Evolutionary conservation across 2,329 filamentous ascomycete genomes (phyloP), one percentile per base, ranked within the genome.

Genomic region (Atkinsonella hypoxylon): DNA sequence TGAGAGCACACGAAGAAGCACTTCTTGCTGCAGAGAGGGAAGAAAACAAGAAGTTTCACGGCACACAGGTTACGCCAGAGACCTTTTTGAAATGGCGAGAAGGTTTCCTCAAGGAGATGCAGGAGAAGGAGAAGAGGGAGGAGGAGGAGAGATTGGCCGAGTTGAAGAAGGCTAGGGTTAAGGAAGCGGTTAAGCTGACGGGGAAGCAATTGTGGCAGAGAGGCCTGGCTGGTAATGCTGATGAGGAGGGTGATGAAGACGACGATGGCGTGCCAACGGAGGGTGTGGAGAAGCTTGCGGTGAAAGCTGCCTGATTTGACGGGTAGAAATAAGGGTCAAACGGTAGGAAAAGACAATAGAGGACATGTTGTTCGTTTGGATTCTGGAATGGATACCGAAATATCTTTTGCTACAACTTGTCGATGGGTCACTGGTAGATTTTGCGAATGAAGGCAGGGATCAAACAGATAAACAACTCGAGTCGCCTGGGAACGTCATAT

Each of bases 21-120:
- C 51, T 70, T 13, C 65, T 75, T 7, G 79, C 73, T 11, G 79
- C 78, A 1, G 93, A 98, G 70, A 82, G 86, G 55, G 89, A 93
- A 66, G 93, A 98, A 73, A 98, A 98, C 66, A 82, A 85, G 61
- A 97, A 96, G 69, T 98, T 98, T 67, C 87, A 95, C 65, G 93
- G 93, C 52, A 88, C 88, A 36, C 76, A 82, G 32, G 93, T 98
- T 18, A 97, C 83, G n/a, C 76, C 81, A 20, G 89, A 95, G 70
- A 83, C 82, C 0, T 98, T 97, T 62, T 63, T 87, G 58, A 79
- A 78, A 57, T 98, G 93, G 93, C 77, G 88, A 50, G 82, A 83
- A 39, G 78, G 67, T 10, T 98, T 97, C 63, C 64, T 81, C 54
- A 73, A 76, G 62, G 93, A 97, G 72, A 83, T 91, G 79, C 83